A percentile compares a stretch with the other conserved stretches of the same genome.
Conservation (phyloP, 106 monocot genomes). For the Gastrodia elata region DNA sequence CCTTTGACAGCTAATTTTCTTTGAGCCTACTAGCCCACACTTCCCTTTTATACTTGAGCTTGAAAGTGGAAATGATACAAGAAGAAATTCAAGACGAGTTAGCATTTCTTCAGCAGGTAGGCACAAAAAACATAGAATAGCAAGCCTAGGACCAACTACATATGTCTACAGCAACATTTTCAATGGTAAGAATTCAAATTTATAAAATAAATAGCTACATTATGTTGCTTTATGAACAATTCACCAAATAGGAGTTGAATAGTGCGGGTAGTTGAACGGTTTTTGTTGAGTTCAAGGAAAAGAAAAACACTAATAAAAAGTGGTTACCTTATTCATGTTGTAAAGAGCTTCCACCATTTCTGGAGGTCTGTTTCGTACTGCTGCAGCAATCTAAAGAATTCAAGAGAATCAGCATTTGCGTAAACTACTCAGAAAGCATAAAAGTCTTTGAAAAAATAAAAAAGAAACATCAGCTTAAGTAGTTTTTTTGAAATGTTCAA, state of each 20-base stretch:
- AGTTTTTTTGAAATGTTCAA: not conserved
- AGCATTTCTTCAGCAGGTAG: not conserved
- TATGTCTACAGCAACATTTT: not conserved
- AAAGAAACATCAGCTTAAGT: not conserved
- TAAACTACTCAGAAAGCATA: not conserved
- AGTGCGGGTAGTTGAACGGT: not conserved
- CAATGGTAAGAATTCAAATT: not conserved
- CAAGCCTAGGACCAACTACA: not conserved
- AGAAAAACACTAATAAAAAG: not conserved
- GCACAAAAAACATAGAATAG: not conserved
- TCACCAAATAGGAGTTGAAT: not conserved
- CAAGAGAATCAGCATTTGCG: not conserved
- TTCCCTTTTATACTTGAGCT: not conserved
- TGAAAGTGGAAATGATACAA: not conserved
- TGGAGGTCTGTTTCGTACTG: constrained; percentile 55
- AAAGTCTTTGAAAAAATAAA: not conserved
- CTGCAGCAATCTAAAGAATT: constrained; percentile 54
- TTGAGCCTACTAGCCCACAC: no score
- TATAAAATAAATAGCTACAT: not conserved
- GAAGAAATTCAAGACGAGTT: not conserved
- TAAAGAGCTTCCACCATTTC: constrained; percentile 98
- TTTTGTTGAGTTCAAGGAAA: not conserved
- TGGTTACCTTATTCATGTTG: constrained; percentile 77
- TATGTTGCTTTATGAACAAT: no score
- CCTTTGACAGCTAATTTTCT: no score